Conservation (phyloP, 441 rosid species). For the Arabidopsis hybrid region DNA sequence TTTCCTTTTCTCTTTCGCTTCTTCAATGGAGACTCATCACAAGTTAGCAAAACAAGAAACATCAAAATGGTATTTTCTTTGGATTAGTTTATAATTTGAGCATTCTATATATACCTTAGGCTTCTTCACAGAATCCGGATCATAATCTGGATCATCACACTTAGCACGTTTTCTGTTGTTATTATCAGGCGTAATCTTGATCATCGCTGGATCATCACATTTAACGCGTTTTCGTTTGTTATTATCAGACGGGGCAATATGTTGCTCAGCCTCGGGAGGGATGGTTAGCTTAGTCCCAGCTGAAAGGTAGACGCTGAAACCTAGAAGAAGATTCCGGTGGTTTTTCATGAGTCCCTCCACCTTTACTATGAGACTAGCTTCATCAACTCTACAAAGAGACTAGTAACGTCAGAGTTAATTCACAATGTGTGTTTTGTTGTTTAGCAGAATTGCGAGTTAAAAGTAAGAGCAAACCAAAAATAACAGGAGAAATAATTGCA, state of each 20-base stretch:
- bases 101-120: constrained; percentile 73
- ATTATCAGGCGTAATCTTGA: neutral
- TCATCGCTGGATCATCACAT: neutral
- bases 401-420: constrained; percentile 30
- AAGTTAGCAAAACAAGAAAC: constrained; percentile 1
- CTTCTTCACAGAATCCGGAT: constrained; percentile 70
- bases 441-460: neutral
- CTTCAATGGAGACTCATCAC: constrained; percentile 12
- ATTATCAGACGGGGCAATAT: neutral
- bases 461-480: neutral
- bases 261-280: constrained; percentile 35
- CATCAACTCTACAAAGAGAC: constrained; percentile 61
- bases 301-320: constrained; percentile 71
- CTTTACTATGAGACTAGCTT: constrained; percentile 72
- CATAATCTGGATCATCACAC: neutral
- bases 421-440: neutral
- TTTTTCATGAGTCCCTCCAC: constrained; percentile 82
- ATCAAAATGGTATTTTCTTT: neutral
- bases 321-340: constrained; percentile 73
- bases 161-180: constrained; percentile 34
- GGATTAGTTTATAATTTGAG: neutral
- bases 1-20: neutral
- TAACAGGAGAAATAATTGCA: constrained; percentile 23
- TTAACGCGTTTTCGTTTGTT: constrained; percentile 32
- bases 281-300: constrained; percentile 79